Percentiles rank a stretch among this genome's conserved stretches.
Evolutionary conservation across 1,284 basidiomycete species (phyloP).

Genomic region (Rugosomyces carneus): DNA sequence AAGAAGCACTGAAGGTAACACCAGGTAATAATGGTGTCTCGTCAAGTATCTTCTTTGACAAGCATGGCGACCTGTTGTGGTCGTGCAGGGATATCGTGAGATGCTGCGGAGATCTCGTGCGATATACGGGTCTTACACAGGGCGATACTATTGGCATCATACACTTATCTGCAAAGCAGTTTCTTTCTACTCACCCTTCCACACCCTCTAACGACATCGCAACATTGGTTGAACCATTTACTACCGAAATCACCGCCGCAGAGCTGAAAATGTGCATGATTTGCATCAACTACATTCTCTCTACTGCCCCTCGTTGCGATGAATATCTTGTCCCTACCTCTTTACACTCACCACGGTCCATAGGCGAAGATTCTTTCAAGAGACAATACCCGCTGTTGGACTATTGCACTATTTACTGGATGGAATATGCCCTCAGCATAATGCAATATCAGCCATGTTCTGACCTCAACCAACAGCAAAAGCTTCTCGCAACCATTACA

Average conservation of each 20-base stretch:
- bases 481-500: not conserved
- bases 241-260: conserved; percentile 2
- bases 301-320: conserved; percentile 1
- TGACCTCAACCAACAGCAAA: not conserved
- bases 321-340: not conserved
- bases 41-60: not conserved
- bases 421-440: conserved; percentile 3
- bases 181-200: not conserved
- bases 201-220: no score
- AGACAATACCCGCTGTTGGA: conserved; percentile 3
- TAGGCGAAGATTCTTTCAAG: not conserved
- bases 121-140: not conserved
- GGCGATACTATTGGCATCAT: not conserved
- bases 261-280: conserved; percentile 2
- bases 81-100: not conserved
- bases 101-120: not conserved
- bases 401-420: conserved; percentile 5
- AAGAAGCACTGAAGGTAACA: not conserved
- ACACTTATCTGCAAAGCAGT: not conserved
- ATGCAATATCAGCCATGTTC: not conserved
- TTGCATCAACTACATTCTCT: conserved; percentile 5
- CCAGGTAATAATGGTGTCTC: not conserved
- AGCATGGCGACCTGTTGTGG: not conserved
- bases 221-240: not conserved
- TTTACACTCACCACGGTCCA: not conserved